Base-by-base conservation (phyloP, 2,329 filamentous ascomycete genomes). In the Trichoderma koningii region DNA sequence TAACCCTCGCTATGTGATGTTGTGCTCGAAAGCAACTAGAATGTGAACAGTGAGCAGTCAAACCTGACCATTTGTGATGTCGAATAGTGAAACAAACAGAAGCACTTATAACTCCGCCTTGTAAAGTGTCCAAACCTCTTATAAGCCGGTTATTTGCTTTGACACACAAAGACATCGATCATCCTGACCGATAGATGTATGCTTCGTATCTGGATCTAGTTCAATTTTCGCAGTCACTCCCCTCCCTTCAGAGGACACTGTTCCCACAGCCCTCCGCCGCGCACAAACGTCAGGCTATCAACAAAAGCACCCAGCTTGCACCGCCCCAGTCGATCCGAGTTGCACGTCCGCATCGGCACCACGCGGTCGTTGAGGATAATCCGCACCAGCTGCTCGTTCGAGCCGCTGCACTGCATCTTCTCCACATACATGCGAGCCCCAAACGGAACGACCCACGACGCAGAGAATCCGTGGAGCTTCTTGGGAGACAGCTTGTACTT, bases 281-380 rank as follows among this genome's bases (percentile, higher is more conserved):
- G 83, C 2, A 90, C 90, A 82, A 95, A 97, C 56, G 80, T 83
- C 71, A 96, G 78, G 68, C 90, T 91, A 34, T 90, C 79, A 15
- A 97, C 83, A 76, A 94, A 97, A 12, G 81, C 83, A 67, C 80
- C 79, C 66, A 96, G 74, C 67, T 74, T 83, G 75, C 93, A 97
- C 34, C 90, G 82, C 2, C 93, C 93, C 59, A 88, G 76, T 55
- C 76, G 71, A 76, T 97, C 92, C 3, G 82, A 88, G 12, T 81
- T 83, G 75, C 93, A 97, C 55, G 83, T 87, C 69, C 85, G 79
- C 64, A 96, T 76, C 12, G 87, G 86, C 66, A 93, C 81, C 2
- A 97, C 91, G 26, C 91, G 84, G 72, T 96, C 92, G 76, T 97
- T 97, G 42, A 97, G 80, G 66, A 97, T 77, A 5, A 96, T 82